Evolutionary conservation across 2,329 filamentous ascomycete genomes (phyloP).

Genomic region (Coniochaeta sp.): DNA sequence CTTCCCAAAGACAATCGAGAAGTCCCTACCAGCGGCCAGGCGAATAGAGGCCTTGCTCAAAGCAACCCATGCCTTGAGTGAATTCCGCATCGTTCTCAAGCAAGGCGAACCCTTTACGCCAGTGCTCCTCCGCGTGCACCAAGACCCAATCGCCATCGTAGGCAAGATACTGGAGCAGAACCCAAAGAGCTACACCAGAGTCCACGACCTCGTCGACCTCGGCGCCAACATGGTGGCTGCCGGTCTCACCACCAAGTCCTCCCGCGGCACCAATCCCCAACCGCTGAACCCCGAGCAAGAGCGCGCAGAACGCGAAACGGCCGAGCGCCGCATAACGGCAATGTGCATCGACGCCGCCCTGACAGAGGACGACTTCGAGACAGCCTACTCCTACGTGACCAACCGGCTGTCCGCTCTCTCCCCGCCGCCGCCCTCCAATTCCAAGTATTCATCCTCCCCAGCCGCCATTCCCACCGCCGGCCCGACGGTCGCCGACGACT

Average conservation of each 20-base stretch:
- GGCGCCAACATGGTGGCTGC: slow-evolving; percentile 59
- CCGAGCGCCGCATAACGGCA: slow-evolving; percentile 62
- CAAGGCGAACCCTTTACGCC: slow-evolving; percentile 76
- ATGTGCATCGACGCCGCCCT: slow-evolving; percentile 77
- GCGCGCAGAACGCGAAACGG: slow-evolving; percentile 23
- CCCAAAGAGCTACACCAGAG: slow-evolving; percentile 61
- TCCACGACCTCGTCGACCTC: slow-evolving; percentile 66
- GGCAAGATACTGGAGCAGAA: slow-evolving; percentile 72
- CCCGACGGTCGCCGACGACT: slow-evolving; percentile 42
- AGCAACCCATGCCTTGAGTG: slow-evolving; percentile 68
- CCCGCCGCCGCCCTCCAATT: not conserved
- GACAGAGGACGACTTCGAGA: slow-evolving; percentile 74
- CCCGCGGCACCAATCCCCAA: slow-evolving; percentile 8
- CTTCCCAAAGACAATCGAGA: slow-evolving; percentile 51
- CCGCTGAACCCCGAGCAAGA: slow-evolving; percentile 13
- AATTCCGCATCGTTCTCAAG: slow-evolving; percentile 71
- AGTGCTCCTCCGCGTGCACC: slow-evolving; percentile 68
- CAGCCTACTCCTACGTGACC: slow-evolving; percentile 76
- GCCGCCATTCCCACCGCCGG: slow-evolving; percentile 4
- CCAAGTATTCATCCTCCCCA: slow-evolving; percentile 1
- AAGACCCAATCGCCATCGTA: slow-evolving; percentile 67
- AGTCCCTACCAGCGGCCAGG: slow-evolving; percentile 41
- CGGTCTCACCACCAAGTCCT: slow-evolving; percentile 31
- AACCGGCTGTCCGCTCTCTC: slow-evolving; percentile 50
- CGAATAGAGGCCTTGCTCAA: slow-evolving; percentile 58